Evolutionary conservation across 768 basidiomycete genomes (phyloP).

Genomic region (Agaricus sinodeliciosus): DNA sequence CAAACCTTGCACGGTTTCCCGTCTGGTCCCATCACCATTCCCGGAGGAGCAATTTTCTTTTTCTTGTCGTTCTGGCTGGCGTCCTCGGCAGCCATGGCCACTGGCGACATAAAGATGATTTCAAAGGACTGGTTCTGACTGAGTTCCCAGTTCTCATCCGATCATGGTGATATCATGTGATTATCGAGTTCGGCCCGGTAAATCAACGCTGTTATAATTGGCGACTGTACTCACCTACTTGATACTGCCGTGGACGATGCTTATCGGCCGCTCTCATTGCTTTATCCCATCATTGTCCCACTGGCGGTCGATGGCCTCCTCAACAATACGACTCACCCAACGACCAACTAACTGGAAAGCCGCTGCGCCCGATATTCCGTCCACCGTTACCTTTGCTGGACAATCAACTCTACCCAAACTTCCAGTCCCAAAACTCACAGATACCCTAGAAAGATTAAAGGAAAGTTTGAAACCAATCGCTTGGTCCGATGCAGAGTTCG

Average conservation of each 20-base stretch:
- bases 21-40: constrained; percentile 85
- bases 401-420: constrained; percentile 63
- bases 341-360: constrained; percentile 66
- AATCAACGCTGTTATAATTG: too few relatives aligned
- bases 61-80: constrained; percentile 1
- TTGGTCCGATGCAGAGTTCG: constrained; percentile 51
- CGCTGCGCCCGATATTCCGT: constrained; percentile 48
- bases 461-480: constrained; percentile 70
- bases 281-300: background rate
- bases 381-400: constrained; percentile 55
- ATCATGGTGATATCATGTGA: too few relatives aligned
- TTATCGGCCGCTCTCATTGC: background rate
- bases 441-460: constrained; percentile 65
- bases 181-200: too few relatives aligned
- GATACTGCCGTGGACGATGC: constrained; percentile 1
- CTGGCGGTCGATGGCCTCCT: constrained; percentile 18
- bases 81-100: constrained; percentile 2
- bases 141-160: too few relatives aligned
- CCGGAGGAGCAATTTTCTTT: constrained; percentile 47
- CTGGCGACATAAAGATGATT: too few relatives aligned
- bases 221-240: too few relatives aligned
- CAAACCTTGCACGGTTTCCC: constrained; percentile 96
- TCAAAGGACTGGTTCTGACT: too few relatives aligned
- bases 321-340: constrained; percentile 15
- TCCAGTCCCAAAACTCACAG: constrained; percentile 64